These are phyloP conservation scores for Gynostemma pentaphyllum DNA, from an alignment of 306 rosid genomes.

Conservation along the genomic window DNA sequence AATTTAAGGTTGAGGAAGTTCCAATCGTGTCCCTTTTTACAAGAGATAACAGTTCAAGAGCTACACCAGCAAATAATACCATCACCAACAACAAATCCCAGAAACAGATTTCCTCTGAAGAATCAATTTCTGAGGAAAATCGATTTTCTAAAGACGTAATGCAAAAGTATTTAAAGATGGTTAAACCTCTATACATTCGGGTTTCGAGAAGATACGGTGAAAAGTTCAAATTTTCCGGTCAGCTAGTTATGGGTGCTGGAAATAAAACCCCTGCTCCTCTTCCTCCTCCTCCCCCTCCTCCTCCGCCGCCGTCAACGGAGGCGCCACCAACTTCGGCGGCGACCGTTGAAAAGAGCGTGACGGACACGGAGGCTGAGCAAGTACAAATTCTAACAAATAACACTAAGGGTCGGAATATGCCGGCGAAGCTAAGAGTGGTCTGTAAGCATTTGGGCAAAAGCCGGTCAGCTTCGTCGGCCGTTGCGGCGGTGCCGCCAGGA, in stretches of 20 bases:
- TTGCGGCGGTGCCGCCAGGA: slow-evolving; percentile 47
- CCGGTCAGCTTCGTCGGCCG: slow-evolving; percentile 88
- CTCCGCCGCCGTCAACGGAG: background rate
- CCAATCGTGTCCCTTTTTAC: slow-evolving; percentile 75
- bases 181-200: slow-evolving; percentile 74
- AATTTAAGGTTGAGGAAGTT: slow-evolving; percentile 75
- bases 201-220: slow-evolving; percentile 73
- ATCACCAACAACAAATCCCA: slow-evolving; percentile 20
- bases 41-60: slow-evolving; percentile 61
- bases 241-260: slow-evolving; percentile 20
- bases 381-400: slow-evolving; percentile 8
- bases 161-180: slow-evolving; percentile 74
- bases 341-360: slow-evolving; percentile 22
- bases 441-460: slow-evolving; percentile 93
- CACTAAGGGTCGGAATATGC: slow-evolving; percentile 36
- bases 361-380: slow-evolving; percentile 20
- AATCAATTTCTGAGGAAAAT: slow-evolving; percentile 43
- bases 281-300: too few relatives aligned
- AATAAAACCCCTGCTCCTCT: background rate
- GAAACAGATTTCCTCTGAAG: slow-evolving; percentile 29
- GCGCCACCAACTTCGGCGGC: slow-evolving; percentile 1
- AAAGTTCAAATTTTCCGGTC: slow-evolving; percentile 42
- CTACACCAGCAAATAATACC: slow-evolving; percentile 3
- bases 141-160: slow-evolving; percentile 73
- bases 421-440: slow-evolving; percentile 64